Conservation (phyloP, 2,329 filamentous ascomycete species). For the Aspergillus pseudoterreus region DNA sequence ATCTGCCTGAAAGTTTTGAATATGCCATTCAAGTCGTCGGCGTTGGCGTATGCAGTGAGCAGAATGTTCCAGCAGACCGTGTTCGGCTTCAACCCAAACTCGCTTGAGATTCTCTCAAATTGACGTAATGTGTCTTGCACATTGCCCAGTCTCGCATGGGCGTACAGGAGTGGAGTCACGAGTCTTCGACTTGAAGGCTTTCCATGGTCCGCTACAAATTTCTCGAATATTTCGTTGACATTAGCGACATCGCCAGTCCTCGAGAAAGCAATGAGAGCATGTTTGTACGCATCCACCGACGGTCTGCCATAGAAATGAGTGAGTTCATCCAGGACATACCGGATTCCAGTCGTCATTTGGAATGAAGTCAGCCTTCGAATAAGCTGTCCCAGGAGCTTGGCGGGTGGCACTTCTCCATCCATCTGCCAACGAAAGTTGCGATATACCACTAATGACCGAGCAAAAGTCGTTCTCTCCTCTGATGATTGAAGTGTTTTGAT, state of each 20-base stretch:
- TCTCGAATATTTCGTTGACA: slow-evolving; percentile 44
- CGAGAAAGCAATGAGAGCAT: slow-evolving; percentile 42
- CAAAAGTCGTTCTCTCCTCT: slow-evolving; percentile 22
- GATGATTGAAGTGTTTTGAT: slow-evolving; percentile 29
- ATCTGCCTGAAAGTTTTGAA: slow-evolving; percentile 63
- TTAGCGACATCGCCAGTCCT: slow-evolving; percentile 43
- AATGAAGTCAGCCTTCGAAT: slow-evolving; percentile 24
- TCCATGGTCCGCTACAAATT: slow-evolving; percentile 37
- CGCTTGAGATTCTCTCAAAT: slow-evolving; percentile 58
- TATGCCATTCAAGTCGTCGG: slow-evolving; percentile 64
- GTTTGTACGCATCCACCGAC: slow-evolving; percentile 30
- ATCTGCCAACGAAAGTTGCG: slow-evolving; percentile 37
- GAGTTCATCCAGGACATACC: slow-evolving; percentile 42
- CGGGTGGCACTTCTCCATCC: slow-evolving; percentile 17
- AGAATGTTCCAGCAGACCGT: slow-evolving; percentile 70
- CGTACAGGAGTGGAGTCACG: slow-evolving; percentile 62
- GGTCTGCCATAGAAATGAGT: slow-evolving; percentile 29
- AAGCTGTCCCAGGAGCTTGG: slow-evolving; percentile 21
- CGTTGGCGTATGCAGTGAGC: slow-evolving; percentile 65
- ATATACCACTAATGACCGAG: slow-evolving; percentile 37
- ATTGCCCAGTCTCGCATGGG: slow-evolving; percentile 67
- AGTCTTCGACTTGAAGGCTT: slow-evolving; percentile 26
- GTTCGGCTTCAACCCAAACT: slow-evolving; percentile 57
- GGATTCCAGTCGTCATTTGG: slow-evolving; percentile 33
- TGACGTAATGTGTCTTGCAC: slow-evolving; percentile 55